Base-by-base conservation (phyloP, 2,329 filamentous ascomycete species). In the Fusarium odoratissimum region DNA sequence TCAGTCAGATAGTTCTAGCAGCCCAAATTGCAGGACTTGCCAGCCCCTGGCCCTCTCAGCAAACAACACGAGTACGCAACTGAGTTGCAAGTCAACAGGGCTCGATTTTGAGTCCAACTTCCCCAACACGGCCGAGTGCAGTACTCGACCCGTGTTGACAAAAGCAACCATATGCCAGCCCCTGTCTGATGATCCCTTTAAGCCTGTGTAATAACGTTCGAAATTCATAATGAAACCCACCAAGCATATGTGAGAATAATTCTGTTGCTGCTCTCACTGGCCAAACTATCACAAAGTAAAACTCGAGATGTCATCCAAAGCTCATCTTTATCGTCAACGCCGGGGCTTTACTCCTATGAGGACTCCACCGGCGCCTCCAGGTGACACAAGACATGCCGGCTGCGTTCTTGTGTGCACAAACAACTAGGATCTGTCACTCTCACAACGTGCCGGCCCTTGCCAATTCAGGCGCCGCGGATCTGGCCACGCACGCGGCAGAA, bases 401-500 rank as follows among this genome's bases (percentile, higher is more conserved):
- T 40, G 31, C 25, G 45, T 40, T 28, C 51, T 49, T 63, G 48
- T 73, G 58, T 46, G 57, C 38, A 73, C 64, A 72, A 67, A 41
- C 62, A 73, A 17, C 16, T 46, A 19, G 64, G 55, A 54, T 30
- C 10, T 25, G 51, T 49, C 33, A 13, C 38, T 66, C 25, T 49
- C 31, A 52, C 46, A 58, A 31, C 57, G 37, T 68, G 48, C 61
- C 17, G 46, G 31, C 55, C 63, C 51, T 61, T 55, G 44, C 23
- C 42, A 51, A 49, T 64, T 52, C 41, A 67, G 48, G 56, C 64
- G 40, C 57, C 30, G 56, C 45, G 63, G 67, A 67, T 75, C 71
- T 74, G 61, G 61, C 55, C 52, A 75, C 46, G 45, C 67, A 74
- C 61, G 64, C 61, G 71, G 61, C 33, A 52, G 37, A 23, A 46